These are phyloP conservation scores for Dactylellina haptotyla DNA, from an alignment of 2,329 filamentous ascomycete species.

Conservation along the genomic window DNA sequence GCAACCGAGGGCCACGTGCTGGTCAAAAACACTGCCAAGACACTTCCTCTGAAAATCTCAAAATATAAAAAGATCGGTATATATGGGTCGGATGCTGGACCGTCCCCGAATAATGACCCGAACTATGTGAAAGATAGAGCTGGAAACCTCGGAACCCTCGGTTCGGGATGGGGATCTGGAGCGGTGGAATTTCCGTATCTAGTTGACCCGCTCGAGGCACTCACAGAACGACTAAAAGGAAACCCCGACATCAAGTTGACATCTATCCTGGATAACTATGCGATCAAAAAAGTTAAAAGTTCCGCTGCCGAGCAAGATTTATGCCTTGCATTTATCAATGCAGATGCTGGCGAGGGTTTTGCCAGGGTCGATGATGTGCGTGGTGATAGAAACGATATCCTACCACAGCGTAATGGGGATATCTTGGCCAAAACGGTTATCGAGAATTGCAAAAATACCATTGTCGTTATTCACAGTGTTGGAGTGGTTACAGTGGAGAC, in stretches of 20 bases:
- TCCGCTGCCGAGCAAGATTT: conserved; percentile 19
- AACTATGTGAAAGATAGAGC: conserved; percentile 81
- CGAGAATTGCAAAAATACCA: conserved; percentile 69
- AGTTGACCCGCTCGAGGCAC: conserved; percentile 75
- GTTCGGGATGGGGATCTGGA: conserved; percentile 88
- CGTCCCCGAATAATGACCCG: conserved; percentile 63
- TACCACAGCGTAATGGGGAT: conserved; percentile 75
- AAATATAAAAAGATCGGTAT: conserved; percentile 62
- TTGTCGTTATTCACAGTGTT: conserved; percentile 76
- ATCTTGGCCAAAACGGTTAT: conserved; percentile 72
- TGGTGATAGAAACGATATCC: conserved; percentile 75
- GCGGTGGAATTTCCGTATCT: conserved; percentile 87
- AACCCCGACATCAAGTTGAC: conserved; percentile 4
- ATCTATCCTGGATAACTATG: conserved; percentile 37
- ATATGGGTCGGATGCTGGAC: conserved; percentile 79
- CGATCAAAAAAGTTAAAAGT: conserved; percentile 1
- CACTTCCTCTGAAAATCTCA: conserved; percentile 60
- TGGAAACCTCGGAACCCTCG: conserved; percentile 69
- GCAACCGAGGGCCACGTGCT: conserved; percentile 82
- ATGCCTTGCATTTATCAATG: conserved; percentile 75
- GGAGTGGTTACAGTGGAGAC: conserved; percentile 75
- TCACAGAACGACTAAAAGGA: conserved; percentile 61
- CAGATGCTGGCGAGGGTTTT: conserved; percentile 76
- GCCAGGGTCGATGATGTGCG: conserved; percentile 74
- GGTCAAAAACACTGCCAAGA: conserved; percentile 78